phyloP scores from a whole-genome alignment of 768 basidiomycete genomes.

The Termitomyces sp. region DNA sequence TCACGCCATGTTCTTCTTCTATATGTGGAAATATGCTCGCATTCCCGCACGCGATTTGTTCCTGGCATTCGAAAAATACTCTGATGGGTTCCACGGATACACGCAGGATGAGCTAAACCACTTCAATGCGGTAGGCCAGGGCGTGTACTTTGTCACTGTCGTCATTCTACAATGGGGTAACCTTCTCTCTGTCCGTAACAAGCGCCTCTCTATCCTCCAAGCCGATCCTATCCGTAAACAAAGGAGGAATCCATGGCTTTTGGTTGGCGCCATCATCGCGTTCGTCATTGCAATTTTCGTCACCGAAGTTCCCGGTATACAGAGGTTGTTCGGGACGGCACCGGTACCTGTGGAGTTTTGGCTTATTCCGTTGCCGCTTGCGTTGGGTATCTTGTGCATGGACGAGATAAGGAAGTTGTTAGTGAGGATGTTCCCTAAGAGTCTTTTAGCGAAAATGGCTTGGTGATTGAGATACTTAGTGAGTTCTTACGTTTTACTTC shows the following conservation, averaged over 20 bases:
- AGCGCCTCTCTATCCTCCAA: slow-evolving; percentile 39
- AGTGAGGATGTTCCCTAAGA: slow-evolving; percentile 25
- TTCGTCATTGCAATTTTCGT: slow-evolving; percentile 39
- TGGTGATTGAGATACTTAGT: slow-evolving; percentile 11
- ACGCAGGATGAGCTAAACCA: slow-evolving; percentile 24
- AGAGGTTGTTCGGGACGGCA: slow-evolving; percentile 37
- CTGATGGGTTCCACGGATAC: slow-evolving; percentile 31
- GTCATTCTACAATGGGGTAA: slow-evolving; percentile 44
- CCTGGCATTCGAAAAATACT: slow-evolving; percentile 39
- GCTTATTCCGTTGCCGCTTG: slow-evolving; percentile 44
- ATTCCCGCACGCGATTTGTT: slow-evolving; percentile 36
- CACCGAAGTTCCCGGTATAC: slow-evolving; percentile 41
- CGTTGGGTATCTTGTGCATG: slow-evolving; percentile 34
- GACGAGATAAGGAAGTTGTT: slow-evolving; percentile 45
- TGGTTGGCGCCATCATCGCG: slow-evolving; percentile 19
- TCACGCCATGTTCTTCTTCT: slow-evolving; percentile 32
- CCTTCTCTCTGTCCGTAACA: slow-evolving; percentile 41
- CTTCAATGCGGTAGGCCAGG: slow-evolving; percentile 40
- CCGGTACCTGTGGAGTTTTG: slow-evolving; percentile 47
- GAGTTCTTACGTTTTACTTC: background rate
- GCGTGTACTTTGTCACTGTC: slow-evolving; percentile 33
- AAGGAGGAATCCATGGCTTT: slow-evolving; percentile 36
- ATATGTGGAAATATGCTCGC: slow-evolving; percentile 33
- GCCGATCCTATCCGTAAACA: slow-evolving; percentile 47
- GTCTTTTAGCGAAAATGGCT: slow-evolving; percentile 13